Conservation (phyloP, 768 basidiomycete species). For the Phylloporus arenicola region DNA sequence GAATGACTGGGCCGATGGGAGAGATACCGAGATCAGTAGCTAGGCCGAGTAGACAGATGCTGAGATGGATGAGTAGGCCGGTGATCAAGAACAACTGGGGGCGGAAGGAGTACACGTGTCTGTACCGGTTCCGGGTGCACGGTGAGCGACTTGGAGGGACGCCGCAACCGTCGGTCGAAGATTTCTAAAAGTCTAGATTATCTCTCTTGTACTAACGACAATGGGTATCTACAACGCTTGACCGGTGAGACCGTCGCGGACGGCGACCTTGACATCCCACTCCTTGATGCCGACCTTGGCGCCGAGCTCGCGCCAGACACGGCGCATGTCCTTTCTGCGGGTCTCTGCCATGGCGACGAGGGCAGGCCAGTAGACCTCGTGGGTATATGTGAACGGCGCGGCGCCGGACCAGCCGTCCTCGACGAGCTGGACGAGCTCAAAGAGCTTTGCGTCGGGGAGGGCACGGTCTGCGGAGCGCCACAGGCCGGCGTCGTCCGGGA, state of each 20-base stretch:
- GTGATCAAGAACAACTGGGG: conserved; percentile 87
- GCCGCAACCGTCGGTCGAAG: conserved; percentile 29
- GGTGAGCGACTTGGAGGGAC: conserved; percentile 48
- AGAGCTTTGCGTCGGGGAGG: conserved; percentile 34
- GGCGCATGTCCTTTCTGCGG: conserved; percentile 44
- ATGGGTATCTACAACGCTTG: conserved; percentile 11
- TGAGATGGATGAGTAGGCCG: too few relatives aligned
- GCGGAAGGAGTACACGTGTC: conserved; percentile 72
- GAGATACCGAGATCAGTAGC: too few relatives aligned
- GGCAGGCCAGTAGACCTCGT: conserved; percentile 69
- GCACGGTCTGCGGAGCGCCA: conserved; percentile 24
- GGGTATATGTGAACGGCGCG: conserved; percentile 64
- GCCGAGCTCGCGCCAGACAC: conserved; percentile 65
- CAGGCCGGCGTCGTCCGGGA: conserved; percentile 19
- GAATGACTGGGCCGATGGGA: too few relatives aligned
- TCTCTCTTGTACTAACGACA: conserved; percentile 21
- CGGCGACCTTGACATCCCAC: conserved; percentile 61
- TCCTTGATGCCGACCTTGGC: conserved; percentile 69
- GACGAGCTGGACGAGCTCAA: conserved; percentile 67
- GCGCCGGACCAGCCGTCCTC: conserved; percentile 65
- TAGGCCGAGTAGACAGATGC: too few relatives aligned
- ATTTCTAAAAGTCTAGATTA: conserved; percentile 5
- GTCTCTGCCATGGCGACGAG: conserved; percentile 52
- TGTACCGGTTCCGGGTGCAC: conserved; percentile 83
- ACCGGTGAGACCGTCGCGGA: conserved; percentile 14